Evolutionary conservation across 805 yeast species (phyloP).

Genomic region (Lachancea waltii): DNA sequence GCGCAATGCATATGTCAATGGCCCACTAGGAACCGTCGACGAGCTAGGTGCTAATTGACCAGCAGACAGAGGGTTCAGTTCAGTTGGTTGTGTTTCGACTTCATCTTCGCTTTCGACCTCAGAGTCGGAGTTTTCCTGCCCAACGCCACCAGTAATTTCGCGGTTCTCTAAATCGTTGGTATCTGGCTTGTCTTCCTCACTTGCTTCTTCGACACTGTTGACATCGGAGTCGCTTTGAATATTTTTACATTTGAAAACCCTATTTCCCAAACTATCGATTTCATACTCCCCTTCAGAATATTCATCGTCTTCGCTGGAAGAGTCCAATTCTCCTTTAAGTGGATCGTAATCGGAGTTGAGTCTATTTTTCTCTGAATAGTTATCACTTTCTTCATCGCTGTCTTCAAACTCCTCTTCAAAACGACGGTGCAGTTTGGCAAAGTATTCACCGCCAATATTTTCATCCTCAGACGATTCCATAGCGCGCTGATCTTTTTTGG

Average conservation of each 20-base stretch:
- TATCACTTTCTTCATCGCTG: conserved; percentile 27
- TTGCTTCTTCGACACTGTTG: no score
- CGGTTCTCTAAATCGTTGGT: neutral
- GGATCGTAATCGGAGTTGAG: conserved; percentile 27
- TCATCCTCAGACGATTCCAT: conserved; percentile 31
- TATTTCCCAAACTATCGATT: conserved; percentile 31
- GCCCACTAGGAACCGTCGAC: conserved; percentile 34
- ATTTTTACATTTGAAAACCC: conserved; percentile 16
- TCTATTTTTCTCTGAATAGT: conserved; percentile 6
- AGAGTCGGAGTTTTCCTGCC: conserved; percentile 13
- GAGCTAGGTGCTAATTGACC: conserved; percentile 7
- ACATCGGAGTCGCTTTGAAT: conserved; percentile 11
- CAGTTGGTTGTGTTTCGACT: conserved; percentile 1
- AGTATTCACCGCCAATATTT: conserved; percentile 26
- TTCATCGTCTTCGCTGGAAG: conserved; percentile 14
- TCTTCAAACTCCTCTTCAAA: conserved; percentile 32
- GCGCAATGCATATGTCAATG: conserved; percentile 60
- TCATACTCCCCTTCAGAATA: conserved; percentile 19
- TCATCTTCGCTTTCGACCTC: conserved; percentile 8
- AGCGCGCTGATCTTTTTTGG: conserved; percentile 47
- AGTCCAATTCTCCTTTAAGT: conserved; percentile 19
- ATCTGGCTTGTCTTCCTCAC: no score
- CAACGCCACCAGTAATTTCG: conserved; percentile 7
- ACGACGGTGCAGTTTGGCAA: conserved; percentile 27
- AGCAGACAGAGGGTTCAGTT: neutral